These are phyloP conservation scores for Trichoderma endophyticum DNA, from an alignment of 2,329 filamentous ascomycete genomes.

Conservation along the genomic window DNA sequence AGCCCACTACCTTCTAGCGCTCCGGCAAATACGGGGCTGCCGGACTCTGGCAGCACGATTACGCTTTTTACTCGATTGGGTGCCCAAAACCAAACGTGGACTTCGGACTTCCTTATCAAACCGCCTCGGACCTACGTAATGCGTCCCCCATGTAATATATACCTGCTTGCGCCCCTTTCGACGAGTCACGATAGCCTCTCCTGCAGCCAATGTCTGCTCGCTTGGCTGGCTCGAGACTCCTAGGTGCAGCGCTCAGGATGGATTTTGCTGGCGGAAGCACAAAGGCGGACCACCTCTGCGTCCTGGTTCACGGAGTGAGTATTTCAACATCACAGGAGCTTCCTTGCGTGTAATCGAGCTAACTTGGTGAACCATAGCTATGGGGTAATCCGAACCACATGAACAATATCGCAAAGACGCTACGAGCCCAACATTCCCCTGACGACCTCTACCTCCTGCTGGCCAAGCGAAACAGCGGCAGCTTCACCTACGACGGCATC, in stretches of 20 bases:
- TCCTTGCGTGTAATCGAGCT: conserved; percentile 15
- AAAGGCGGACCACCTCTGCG: conserved; percentile 67
- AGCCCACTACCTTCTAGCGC: background rate
- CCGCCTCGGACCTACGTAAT: conserved; percentile 13
- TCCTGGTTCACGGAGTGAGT: conserved; percentile 73
- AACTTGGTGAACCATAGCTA: conserved; percentile 44
- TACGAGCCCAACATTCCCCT: conserved; percentile 59
- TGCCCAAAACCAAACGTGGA: background rate
- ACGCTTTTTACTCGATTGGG: conserved; percentile 1
- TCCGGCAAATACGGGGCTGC: conserved; percentile 8
- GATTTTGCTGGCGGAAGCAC: conserved; percentile 47
- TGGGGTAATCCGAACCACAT: conserved; percentile 80
- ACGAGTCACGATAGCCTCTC: background rate
- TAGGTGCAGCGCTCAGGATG: conserved; percentile 13
- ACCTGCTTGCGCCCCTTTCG: conserved; percentile 7
- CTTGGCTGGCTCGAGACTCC: conserved; percentile 12
- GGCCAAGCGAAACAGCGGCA: conserved; percentile 69
- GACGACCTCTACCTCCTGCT: conserved; percentile 68
- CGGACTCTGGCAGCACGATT: background rate
- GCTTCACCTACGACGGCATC: conserved; percentile 68
- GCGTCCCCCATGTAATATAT: background rate
- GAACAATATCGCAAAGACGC: conserved; percentile 60
- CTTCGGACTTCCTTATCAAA: background rate
- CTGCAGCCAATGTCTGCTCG: conserved; percentile 11
- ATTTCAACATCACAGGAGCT: background rate